A percentile compares a stretch with the other conserved stretches of the same genome.
These are phyloP conservation scores for Penicillium expansum DNA, from an alignment of 2,329 filamentous ascomycete genomes.

Conservation along the genomic window DNA sequence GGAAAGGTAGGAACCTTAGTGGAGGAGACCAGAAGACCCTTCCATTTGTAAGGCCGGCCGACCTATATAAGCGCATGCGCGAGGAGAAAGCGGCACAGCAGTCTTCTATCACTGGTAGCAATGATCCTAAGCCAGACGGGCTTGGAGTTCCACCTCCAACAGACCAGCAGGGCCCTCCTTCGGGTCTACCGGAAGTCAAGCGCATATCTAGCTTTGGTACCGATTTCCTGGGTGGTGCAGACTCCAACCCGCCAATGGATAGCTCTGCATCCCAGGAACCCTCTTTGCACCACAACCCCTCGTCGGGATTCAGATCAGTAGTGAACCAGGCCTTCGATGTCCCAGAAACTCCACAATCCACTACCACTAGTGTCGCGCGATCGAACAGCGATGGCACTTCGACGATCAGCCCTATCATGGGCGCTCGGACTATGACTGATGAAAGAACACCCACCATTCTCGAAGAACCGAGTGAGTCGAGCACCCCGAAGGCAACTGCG, in stretches of 20 bases:
- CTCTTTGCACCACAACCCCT: slow-evolving; percentile 52
- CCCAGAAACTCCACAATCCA: slow-evolving; percentile 53
- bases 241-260: slow-evolving; percentile 13
- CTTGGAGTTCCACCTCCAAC: slow-evolving; percentile 1
- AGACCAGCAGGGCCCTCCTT: slow-evolving; percentile 14
- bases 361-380: slow-evolving; percentile 53
- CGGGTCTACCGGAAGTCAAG: slow-evolving; percentile 43
- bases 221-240: slow-evolving; percentile 24
- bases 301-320: slow-evolving; percentile 56
- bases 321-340: slow-evolving; percentile 66
- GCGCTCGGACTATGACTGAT: slow-evolving; percentile 38
- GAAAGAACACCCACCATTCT: slow-evolving; percentile 54
- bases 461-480: slow-evolving; percentile 49
- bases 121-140: not conserved
- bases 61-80: slow-evolving; percentile 71
- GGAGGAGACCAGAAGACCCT: slow-evolving; percentile 47
- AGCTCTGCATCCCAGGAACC: slow-evolving; percentile 18
- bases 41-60: slow-evolving; percentile 69
- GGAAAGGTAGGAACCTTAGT: slow-evolving; percentile 26
- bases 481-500: slow-evolving; percentile 20
- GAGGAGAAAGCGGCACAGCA: slow-evolving; percentile 53
- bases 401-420: slow-evolving; percentile 64
- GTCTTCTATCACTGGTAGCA: not conserved
- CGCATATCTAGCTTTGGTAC: slow-evolving; percentile 42
- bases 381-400: slow-evolving; percentile 63